Evolutionary conservation across 805 yeast species (phyloP), one percentile per base, ranked within the genome.

Genomic region (Cyberlindnera petersonii): DNA sequence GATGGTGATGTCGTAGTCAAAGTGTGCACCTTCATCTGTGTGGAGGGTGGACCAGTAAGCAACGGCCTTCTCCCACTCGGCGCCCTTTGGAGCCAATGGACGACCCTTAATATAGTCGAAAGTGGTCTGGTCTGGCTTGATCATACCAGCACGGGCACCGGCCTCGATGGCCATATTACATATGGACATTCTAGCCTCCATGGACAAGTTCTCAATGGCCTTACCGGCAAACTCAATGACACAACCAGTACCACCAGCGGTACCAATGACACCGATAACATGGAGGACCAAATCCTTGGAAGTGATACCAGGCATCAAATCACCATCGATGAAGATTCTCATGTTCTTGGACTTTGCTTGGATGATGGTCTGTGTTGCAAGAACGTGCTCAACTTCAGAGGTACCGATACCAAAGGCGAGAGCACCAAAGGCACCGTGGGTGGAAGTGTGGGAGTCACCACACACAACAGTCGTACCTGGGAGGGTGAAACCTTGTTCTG

Each of bases 111-210:
- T 72, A 66, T 93, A 93, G 43, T 82, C 82, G 57, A 83, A 86
- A 21, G 98, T 91, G 38, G 63, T 79, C 49, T 88, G 84, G 61
- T 93, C 98, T 9, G 98, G 98, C 49, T 82, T 85, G 61, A 93
- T 91, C 97, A 93, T 87, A 67, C 98, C 98, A 20, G 98, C 98
- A 70, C 98, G 82, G 14, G 98, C 98, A 69, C 98, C 98, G 44
- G 84, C 98, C 70, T 93, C 98, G 58, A 93, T 91, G 32, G 98
- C 82, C 98, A 93, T 93, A 64, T 93, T 93, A 75, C 98, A 93
- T 72, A 93, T 93, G 39, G 98, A 88, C 98, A 93, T 93, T 68
- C 98, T 79, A 9, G 98, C 96, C 68, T 93, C 98, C 88, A 93
- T 87, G 23, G 95, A 77, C 46, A 93, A 74, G 47, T 74, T 77